Conservation (phyloP, 2,329 filamentous ascomycete genomes). For the Dactylonectria macrodidyma region DNA sequence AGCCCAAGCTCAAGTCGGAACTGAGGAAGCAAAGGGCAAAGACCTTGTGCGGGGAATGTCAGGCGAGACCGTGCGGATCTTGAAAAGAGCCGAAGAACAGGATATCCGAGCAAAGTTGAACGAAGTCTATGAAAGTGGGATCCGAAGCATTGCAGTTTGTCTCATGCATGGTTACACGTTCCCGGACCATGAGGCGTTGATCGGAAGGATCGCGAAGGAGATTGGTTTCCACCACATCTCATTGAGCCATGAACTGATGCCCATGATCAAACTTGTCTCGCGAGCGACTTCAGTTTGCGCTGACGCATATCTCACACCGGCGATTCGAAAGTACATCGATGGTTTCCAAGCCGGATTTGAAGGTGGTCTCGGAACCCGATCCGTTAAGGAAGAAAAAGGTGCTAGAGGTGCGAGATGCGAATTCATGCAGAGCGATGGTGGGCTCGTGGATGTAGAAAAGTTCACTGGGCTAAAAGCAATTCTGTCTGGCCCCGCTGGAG, state of each 20-base stretch:
- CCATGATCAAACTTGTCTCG: slow-evolving; percentile 62
- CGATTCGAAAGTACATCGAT: slow-evolving; percentile 66
- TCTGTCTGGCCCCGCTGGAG: slow-evolving; percentile 90
- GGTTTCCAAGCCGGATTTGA: slow-evolving; percentile 87
- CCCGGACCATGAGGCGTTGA: slow-evolving; percentile 84
- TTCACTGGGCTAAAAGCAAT: slow-evolving; percentile 91
- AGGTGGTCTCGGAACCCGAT: slow-evolving; percentile 83
- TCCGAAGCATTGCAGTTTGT: slow-evolving; percentile 89
- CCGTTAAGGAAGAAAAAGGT: slow-evolving; percentile 76
- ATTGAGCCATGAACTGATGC: slow-evolving; percentile 58
- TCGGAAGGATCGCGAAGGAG: slow-evolving; percentile 82
- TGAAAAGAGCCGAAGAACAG: slow-evolving; percentile 70
- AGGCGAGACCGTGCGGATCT: slow-evolving; percentile 78
- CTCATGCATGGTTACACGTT: slow-evolving; percentile 95
- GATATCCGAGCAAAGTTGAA: slow-evolving; percentile 72
- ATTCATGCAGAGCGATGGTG: slow-evolving; percentile 94
- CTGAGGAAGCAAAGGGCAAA: slow-evolving; percentile 64
- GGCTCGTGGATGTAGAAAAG: slow-evolving; percentile 79
- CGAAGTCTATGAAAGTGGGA: slow-evolving; percentile 74
- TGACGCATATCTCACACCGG: slow-evolving; percentile 61
- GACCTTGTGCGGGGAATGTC: slow-evolving; percentile 77
- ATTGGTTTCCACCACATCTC: slow-evolving; percentile 85
- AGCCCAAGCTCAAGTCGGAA: slow-evolving; percentile 68
- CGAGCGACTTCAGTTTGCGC: slow-evolving; percentile 61
- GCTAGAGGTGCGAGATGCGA: slow-evolving; percentile 85